These are phyloP conservation scores for Insectozyma bohioensis DNA, from an alignment of 1,139 yeast genomes.

Conservation along the genomic window DNA sequence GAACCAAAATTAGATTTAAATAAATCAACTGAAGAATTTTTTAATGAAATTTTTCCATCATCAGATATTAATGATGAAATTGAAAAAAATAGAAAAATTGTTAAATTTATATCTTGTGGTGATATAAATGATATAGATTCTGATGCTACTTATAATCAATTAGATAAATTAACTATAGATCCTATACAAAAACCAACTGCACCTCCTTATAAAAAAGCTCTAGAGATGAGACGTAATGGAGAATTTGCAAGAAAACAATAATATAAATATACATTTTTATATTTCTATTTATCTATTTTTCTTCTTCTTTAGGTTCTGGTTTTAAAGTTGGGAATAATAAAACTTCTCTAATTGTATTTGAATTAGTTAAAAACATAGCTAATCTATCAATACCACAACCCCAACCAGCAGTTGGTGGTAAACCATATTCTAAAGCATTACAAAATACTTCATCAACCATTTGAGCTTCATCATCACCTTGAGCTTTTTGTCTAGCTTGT, in stretches of 20 bases:
- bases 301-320: conserved; percentile 59
- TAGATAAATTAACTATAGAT: conserved; percentile 54
- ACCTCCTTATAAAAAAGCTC: conserved; percentile 91
- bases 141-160: conserved; percentile 86
- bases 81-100: conserved; percentile 50
- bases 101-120: conserved; percentile 93
- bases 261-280: conserved; percentile 1
- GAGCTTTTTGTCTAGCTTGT: conserved; percentile 97
- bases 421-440: conserved; percentile 96
- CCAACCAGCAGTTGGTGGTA: conserved; percentile 99
- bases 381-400: conserved; percentile 99
- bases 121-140: conserved; percentile 84
- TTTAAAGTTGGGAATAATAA: conserved; percentile 97
- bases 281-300: neutral
- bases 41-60: conserved; percentile 46
- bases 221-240: conserved; percentile 82
- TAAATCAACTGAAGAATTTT: conserved; percentile 77
- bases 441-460: conserved; percentile 94
- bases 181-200: conserved; percentile 96
- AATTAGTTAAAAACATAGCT: conserved; percentile 96
- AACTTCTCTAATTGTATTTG: conserved; percentile 97
- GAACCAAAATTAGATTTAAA: conserved; percentile 58
- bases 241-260: conserved; percentile 31
- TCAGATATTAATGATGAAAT: conserved; percentile 40
- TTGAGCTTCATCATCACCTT: conserved; percentile 99